Evolutionary conservation across 768 basidiomycete genomes (phyloP).

Genomic region (Agaricus blazei): DNA sequence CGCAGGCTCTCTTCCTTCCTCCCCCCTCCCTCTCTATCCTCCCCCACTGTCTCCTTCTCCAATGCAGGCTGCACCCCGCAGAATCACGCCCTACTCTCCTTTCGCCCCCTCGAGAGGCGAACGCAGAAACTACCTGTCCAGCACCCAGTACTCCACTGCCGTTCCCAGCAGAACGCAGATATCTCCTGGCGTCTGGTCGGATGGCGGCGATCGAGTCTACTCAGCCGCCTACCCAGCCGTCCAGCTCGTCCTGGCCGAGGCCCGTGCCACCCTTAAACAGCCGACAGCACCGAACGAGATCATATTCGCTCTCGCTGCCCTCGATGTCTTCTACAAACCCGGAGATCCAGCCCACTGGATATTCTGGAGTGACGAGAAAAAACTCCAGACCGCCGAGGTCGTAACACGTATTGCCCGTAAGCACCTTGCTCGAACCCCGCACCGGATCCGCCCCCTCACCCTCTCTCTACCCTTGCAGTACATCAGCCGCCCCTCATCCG

Average conservation of each 20-base stretch:
- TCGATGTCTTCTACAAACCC: constrained; percentile 51
- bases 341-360: constrained; percentile 55
- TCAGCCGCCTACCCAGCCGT: constrained; percentile 47
- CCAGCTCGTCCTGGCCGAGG: constrained; percentile 38
- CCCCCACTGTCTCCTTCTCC: constrained; percentile 10
- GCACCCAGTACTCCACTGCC: constrained; percentile 17
- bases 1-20: constrained; percentile 2
- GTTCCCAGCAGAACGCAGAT: constrained; percentile 24
- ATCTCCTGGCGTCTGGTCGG: constrained; percentile 33
- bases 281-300: constrained; percentile 34
- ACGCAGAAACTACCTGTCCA: constrained; percentile 12
- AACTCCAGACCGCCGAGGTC: constrained; percentile 41
- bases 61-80: constrained; percentile 12
- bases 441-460: not conserved
- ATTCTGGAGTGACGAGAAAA: constrained; percentile 55
- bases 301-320: constrained; percentile 54
- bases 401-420: constrained; percentile 52
- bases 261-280: constrained; percentile 33
- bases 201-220: constrained; percentile 33
- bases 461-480: constrained; percentile 20
- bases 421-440: constrained; percentile 20
- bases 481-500: constrained; percentile 33
- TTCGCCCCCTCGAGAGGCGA: constrained; percentile 15
- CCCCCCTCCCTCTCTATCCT: not conserved
- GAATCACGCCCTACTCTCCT: constrained; percentile 18